These are phyloP conservation scores for Rhodamnia argentea DNA, from an alignment of 345 rosid genomes.

Conservation along the genomic window DNA sequence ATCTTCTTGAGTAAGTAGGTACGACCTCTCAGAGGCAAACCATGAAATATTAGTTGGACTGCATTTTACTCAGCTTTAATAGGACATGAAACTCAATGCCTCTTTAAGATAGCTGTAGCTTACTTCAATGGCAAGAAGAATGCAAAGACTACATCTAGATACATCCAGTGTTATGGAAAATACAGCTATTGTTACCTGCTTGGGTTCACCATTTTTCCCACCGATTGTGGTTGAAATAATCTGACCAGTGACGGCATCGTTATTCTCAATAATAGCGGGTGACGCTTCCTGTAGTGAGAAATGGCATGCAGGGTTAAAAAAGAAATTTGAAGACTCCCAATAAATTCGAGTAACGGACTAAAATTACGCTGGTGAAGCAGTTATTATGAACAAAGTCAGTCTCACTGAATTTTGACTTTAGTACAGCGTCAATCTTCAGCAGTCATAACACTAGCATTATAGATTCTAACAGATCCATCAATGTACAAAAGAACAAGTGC, in stretches of 20 bases:
- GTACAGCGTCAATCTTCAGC: neutral
- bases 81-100: neutral
- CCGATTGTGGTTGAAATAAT: slow-evolving; percentile 71
- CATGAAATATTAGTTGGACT: neutral
- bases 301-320: neutral
- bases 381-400: neutral
- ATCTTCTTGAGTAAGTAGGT: neutral
- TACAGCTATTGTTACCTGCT: slow-evolving; percentile 29
- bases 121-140: neutral
- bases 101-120: neutral
- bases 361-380: neutral
- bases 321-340: neutral
- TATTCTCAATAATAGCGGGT: slow-evolving; percentile 41
- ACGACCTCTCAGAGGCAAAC: neutral
- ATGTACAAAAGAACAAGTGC: neutral
- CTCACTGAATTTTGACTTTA: neutral
- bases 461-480: neutral
- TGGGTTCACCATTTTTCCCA: slow-evolving; percentile 83
- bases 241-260: slow-evolving; percentile 61
- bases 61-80: neutral
- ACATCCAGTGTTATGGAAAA: neutral
- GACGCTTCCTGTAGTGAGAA: slow-evolving; percentile 38
- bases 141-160: neutral
- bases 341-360: neutral
- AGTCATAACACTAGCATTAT: neutral